Base-by-base conservation (phyloP, 805 yeast species). In the Kuraishia hungarica region DNA sequence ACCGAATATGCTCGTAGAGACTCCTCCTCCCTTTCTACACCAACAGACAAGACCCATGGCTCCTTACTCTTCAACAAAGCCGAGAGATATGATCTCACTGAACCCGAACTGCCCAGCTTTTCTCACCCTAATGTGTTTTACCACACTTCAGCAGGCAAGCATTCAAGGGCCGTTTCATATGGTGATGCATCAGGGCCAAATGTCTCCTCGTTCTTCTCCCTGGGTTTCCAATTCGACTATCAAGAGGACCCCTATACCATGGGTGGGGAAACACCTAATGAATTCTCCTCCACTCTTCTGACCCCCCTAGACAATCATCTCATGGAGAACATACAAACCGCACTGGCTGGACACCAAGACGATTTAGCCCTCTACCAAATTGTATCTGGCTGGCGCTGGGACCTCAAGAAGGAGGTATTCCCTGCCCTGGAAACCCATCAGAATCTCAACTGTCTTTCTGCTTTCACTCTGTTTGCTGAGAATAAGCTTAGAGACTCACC, bases 271-370 rank as follows among this genome's bases (percentile, higher is more conserved):
- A n/a, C n/a, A n/a, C n/a, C n/a, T n/a, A n/a, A n/a, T n/a, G n/a
- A n/a, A n/a, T n/a, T n/a, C n/a, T n/a, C n/a, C n/a, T n/a, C n/a
- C n/a, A n/a, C n/a, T n/a, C n/a, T n/a, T n/a, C n/a, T n/a, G n/a
- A 67, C 69, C 0, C 48, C 50, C n/a, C 52, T 66, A 20, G 72
- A 69, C 57, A 28, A 47, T 1, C 55, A 52, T 15, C 57, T 68
- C 28, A 55, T 61, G 47, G 39, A 55, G 2, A 56, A 58, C 24
- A 48, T 68, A 7, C 52, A 54, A 0, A 39, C 35, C 4, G 53
- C 67, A 11, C 35, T 68, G 17, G 43, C 47, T 10, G 63, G 64
- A 17, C 65, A 63, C 52, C 70, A 67, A 53, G 68, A 63, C 54
- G 73, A 68, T 56, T 55, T 56, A 17, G 61, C 71, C 5, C 60